Evolutionary conservation across 2,329 filamentous ascomycete species (phyloP), one percentile per base, ranked within the genome.

Genomic region (Venturia asperata): DNA sequence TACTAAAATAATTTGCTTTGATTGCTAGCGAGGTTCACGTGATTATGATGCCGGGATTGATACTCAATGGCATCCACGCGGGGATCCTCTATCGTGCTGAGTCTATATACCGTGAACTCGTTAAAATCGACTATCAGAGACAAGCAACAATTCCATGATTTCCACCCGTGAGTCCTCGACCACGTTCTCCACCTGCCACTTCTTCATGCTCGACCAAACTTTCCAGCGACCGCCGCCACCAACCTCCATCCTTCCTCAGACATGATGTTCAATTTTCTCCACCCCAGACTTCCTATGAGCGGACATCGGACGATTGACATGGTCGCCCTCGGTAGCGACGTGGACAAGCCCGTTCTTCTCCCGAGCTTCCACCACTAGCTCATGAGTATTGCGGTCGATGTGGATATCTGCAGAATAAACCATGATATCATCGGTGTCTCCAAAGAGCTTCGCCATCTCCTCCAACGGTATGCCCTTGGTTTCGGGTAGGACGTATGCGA

Each of bases 381-480:
- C 68, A 62, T 71, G 70, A 17, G 69, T 71, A 37, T 68, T 68
- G n/a, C 68, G 67, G 47, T 70, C 69, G 10, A 70, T 42, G 61
- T 70, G 70, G 15, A 71, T 63, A 37, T 70, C 67, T 15, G 61
- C 61, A 7, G 67, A 55, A 15, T 67, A 71, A 1, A 71, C 69
- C 15, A 68, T 67, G 39, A 71, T 66, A 47, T 71, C 68, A 11
- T 69, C 68, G 2, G 67, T 67, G 42, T 71, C 70, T 10, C 70
- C 69, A 43, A 74, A 74, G 13, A 73, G 68, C 55, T 68, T 68
- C 34, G 69, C 71, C 64, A 73, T 73, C 64, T 74, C 72, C 63
- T 74, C 72, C n/a, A 74, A 68, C 1, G 72, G 70, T 19, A 72
- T 69, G 49, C 71, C 71, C 63, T 73, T 74, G 19, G 72, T 74